Base-by-base conservation (phyloP, 2,329 filamentous ascomycete genomes). In the Paecilomyces sp. region DNA sequence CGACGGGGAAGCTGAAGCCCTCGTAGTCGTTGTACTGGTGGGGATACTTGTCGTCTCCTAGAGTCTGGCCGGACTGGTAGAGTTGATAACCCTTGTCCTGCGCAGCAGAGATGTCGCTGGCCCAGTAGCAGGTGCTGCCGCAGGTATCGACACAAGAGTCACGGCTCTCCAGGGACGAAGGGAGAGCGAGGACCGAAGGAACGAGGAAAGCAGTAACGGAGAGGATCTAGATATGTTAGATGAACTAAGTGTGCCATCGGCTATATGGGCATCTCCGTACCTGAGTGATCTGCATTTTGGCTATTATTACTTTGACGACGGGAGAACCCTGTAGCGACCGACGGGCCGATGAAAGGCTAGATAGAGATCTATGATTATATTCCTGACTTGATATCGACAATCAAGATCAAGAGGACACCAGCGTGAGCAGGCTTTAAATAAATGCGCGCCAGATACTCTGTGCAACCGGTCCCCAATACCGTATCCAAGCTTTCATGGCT, bases 21-120 rank as follows among this genome's bases (percentile, higher is more conserved):
- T 88, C 85, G 65, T 82, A 82, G 76, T 87, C 82, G 71, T 85
- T 82, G 75, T 85, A 87, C 36, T 72, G 72, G 69, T 87, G 84
- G 0, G 85, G 85, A 70, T 87, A 86, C 58, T 70, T 68, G 62
- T 78, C 77, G 50, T 71, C 72, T 47, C 62, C 61, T 18, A 47
- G 3, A 47, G 41, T 47, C 41, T 76, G 67, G 51, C 73, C 74
- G 1, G 69, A 68, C 30, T 66, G 65, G 68, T 84, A 79, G 66
- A 83, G 79, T 22, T 72, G 68, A 74, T 80, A 86, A 2, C 82
- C 83, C 54, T 79, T 75, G 59, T 77, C 74, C 50, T 80, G 70
- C 47, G 85, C 85, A 9, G 77, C 72, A 62, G 72, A 74, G 55
- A 86, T 79, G 60, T 81, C 76, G 56, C 70, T 70, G 54, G 77